Evolutionary conservation across 768 basidiomycete species (phyloP).

Genomic region (Russula lepida): DNA sequence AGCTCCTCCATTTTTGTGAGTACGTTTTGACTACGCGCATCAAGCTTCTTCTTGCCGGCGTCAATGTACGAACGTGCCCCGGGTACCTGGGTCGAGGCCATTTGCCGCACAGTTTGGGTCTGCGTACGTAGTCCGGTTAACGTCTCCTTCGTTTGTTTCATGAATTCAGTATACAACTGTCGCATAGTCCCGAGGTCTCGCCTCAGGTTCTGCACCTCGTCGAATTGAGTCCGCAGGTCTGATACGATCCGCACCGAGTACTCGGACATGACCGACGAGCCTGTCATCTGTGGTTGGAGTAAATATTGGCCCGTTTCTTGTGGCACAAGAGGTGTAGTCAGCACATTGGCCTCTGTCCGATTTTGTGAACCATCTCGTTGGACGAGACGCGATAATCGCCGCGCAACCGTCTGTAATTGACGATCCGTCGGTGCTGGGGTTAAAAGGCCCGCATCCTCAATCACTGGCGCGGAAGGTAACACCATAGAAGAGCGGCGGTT

Average conservation of each 20-base stretch:
- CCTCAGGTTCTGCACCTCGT: conserved; percentile 89
- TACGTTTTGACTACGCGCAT: conserved; percentile 78
- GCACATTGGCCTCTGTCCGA: conserved; percentile 25
- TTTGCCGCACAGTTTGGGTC: conserved; percentile 79
- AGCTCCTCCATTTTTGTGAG: conserved; percentile 90
- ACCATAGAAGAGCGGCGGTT: conserved; percentile 46
- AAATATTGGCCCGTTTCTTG: conserved; percentile 64
- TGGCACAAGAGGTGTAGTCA: conserved; percentile 35
- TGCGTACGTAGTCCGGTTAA: conserved; percentile 71
- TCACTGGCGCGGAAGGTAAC: conserved; percentile 35
- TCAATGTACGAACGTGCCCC: conserved; percentile 85
- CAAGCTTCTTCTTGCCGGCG: conserved; percentile 87
- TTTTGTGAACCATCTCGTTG: conserved; percentile 28
- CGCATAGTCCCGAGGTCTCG: conserved; percentile 90
- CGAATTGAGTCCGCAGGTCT: conserved; percentile 87
- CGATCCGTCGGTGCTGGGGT: conserved; percentile 59
- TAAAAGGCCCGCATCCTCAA: conserved; percentile 56
- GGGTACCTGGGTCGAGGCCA: conserved; percentile 73
- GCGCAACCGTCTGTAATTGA: conserved; percentile 65
- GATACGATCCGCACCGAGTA: conserved; percentile 64
- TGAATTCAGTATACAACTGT: conserved; percentile 91
- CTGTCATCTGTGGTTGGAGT: conserved; percentile 59
- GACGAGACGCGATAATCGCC: conserved; percentile 65
- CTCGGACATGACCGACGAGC: conserved; percentile 64
- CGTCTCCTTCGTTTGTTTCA: conserved; percentile 83